Evolutionary conservation across 2,329 filamentous ascomycete species (phyloP).

Genomic region (Capronia americana): DNA sequence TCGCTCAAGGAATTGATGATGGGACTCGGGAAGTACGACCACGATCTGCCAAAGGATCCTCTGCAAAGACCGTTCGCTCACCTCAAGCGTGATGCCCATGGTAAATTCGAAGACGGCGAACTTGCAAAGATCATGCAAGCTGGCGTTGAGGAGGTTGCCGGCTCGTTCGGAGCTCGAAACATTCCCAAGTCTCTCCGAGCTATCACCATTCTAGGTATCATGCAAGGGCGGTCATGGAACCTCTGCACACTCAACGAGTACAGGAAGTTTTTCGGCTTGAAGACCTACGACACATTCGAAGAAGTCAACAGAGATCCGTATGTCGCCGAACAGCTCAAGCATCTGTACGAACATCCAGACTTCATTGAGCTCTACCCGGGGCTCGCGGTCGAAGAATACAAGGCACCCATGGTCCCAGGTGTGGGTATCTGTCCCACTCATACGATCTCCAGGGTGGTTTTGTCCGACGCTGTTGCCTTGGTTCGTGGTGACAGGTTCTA

Average conservation of each 20-base stretch:
- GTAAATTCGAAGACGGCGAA: conserved; percentile 75
- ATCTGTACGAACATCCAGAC: conserved; percentile 74
- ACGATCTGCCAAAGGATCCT: conserved; percentile 68
- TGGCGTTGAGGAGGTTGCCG: conserved; percentile 71
- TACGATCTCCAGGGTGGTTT: conserved; percentile 76
- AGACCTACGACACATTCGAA: conserved; percentile 77
- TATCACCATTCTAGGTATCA: conserved; percentile 80
- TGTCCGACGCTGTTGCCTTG: conserved; percentile 79
- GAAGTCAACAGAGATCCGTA: conserved; percentile 81
- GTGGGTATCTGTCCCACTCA: conserved; percentile 76
- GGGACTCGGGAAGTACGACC: conserved; percentile 69
- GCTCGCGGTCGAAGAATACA: conserved; percentile 76
- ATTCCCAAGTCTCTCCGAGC: conserved; percentile 76
- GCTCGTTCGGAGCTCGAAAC: conserved; percentile 74
- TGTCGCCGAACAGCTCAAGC: conserved; percentile 68
- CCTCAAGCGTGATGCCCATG: conserved; percentile 68
- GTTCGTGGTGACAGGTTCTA: conserved; percentile 75
- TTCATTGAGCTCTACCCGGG: conserved; percentile 82
- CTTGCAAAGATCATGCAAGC: conserved; percentile 72
- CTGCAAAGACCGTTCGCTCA: conserved; percentile 70
- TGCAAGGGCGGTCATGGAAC: conserved; percentile 78
- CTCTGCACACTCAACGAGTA: conserved; percentile 83
- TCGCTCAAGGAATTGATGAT: conserved; percentile 65
- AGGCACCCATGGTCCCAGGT: conserved; percentile 74
- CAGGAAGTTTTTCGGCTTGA: conserved; percentile 78